A percentile compares a stretch with the other conserved stretches of the same genome.
Conservation (phyloP, 2,329 filamentous ascomycete species). For the Westerdykella sp. region DNA sequence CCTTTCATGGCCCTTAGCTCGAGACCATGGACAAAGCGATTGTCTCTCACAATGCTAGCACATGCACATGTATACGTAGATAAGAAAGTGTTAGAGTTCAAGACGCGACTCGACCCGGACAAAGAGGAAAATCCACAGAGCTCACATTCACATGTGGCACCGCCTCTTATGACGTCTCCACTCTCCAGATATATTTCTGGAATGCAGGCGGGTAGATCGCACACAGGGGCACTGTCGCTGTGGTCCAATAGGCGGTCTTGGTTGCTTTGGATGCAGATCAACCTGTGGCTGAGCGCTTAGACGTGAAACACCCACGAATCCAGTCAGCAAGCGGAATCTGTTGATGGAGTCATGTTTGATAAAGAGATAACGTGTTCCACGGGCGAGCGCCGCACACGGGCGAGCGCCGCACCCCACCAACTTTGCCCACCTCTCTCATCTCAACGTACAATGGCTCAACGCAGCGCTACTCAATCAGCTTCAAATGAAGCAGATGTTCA, state of each 20-base stretch:
- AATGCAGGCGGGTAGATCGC: constrained; percentile 7
- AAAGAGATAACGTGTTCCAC: too few species aligned
- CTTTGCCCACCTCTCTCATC: too few species aligned
- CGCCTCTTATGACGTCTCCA: neutral
- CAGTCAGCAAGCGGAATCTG: too few species aligned
- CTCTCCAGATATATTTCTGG: neutral
- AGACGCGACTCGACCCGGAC: neutral
- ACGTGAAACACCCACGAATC: too few species aligned
- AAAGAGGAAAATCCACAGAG: neutral
- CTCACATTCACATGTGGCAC: neutral
- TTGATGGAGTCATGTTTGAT: neutral
- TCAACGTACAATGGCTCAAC: too few species aligned
- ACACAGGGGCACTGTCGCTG: constrained; percentile 4
- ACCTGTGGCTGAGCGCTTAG: constrained; percentile 25
- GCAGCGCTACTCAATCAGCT: too few species aligned
- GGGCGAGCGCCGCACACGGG: too few species aligned
- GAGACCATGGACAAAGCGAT: too few species aligned
- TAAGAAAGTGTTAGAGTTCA: neutral
- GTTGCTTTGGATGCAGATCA: constrained; percentile 7
- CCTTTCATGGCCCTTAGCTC: too few species aligned
- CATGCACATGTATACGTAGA: neutral
- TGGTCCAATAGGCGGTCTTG: constrained; percentile 14
- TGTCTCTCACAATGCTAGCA: too few species aligned
- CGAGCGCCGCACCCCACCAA: too few species aligned
- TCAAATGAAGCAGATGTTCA: too few species aligned